Evolutionary conservation across 1,284 basidiomycete genomes (phyloP), one percentile per base, ranked within the genome.

Genomic region (Trichosporon sp.): DNA sequence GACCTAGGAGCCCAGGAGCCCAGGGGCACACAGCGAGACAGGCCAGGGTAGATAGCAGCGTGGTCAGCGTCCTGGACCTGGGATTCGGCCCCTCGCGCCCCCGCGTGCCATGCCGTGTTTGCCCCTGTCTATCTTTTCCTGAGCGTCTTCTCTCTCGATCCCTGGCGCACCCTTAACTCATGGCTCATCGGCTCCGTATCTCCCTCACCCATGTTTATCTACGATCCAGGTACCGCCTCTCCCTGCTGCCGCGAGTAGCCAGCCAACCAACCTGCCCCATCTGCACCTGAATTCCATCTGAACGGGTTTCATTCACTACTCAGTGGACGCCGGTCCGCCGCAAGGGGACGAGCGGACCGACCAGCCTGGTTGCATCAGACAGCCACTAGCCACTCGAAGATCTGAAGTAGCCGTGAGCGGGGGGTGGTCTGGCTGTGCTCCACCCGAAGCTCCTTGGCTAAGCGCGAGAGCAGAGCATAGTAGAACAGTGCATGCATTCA

Each of bases 41-140:
- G n/a, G n/a, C n/a, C n/a, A n/a, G n/a, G n/a, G n/a, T n/a, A n/a
- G n/a, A n/a, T n/a, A n/a, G n/a, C n/a, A n/a, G n/a, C n/a, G n/a
- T n/a, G n/a, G n/a, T n/a, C n/a, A n/a, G n/a, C n/a, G 27, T 29
- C 49, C 49, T 54, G 27, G 49, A 27, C 49, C 14, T 54, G 49
- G 16, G 49, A 27, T 54, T 54, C 49, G 49, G 49, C 16, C 49
- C 49, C 49, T 27, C 49, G 49, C 27, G 27, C 49, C 49, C n/a
- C 49, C 49, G 49, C 49, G 49, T 54, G 49, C 25, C 25, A 54
- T 54, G 49, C 49, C 49, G 49, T 54, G 49, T 27, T 54, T 54
- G 49, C 49, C 49, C 49, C 49, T 54, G 49, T 54, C 49, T 54
- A 54, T 54, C 49, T 29, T 54, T 54, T 54, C 49, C 49, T 54